phyloP scores from a whole-genome alignment of 495 filamentous ascomycete species.

The Jackrogersella multiformis region DNA sequence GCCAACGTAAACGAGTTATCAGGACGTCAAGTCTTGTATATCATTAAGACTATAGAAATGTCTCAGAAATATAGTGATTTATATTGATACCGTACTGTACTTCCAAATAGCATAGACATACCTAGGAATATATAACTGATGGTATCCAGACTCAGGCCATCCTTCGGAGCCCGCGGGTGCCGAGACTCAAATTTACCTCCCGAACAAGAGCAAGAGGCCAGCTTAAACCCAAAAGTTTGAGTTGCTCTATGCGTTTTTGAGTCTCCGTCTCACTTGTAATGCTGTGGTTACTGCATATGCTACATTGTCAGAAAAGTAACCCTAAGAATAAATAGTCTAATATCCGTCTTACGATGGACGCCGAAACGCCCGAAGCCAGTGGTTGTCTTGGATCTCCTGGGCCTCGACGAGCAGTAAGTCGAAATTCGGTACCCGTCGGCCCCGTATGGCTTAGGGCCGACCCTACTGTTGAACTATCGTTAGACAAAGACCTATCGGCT shows the following conservation, averaged over 20 bases:
- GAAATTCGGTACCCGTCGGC: constrained; percentile 21
- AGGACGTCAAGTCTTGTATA: not conserved
- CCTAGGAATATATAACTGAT: constrained; percentile 10
- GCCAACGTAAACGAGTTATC: not conserved
- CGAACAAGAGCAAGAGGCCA: constrained; percentile 8
- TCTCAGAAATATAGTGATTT: constrained; percentile 8
- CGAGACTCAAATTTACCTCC: constrained; percentile 17
- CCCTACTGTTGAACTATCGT: constrained; percentile 1
- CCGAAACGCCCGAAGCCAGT: constrained; percentile 24
- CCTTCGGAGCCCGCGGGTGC: constrained; percentile 26
- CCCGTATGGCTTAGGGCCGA: not conserved
- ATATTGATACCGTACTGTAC: constrained; percentile 1
- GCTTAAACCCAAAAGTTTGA: constrained; percentile 14
- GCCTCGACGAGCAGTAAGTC: constrained; percentile 42
- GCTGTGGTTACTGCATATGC: not conserved
- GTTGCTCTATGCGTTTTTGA: not conserved
- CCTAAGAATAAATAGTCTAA: not conserved
- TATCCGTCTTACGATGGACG: constrained; percentile 10
- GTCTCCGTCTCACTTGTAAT: not conserved
- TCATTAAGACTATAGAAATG: not conserved
- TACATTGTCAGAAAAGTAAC: not conserved
- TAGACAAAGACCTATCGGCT: constrained; percentile 39
- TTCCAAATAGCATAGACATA: not conserved
- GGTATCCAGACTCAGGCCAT: not conserved
- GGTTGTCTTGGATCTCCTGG: constrained; percentile 19